Base-by-base conservation (phyloP, 805 yeast species). In the Yamadazyma laniorum region DNA sequence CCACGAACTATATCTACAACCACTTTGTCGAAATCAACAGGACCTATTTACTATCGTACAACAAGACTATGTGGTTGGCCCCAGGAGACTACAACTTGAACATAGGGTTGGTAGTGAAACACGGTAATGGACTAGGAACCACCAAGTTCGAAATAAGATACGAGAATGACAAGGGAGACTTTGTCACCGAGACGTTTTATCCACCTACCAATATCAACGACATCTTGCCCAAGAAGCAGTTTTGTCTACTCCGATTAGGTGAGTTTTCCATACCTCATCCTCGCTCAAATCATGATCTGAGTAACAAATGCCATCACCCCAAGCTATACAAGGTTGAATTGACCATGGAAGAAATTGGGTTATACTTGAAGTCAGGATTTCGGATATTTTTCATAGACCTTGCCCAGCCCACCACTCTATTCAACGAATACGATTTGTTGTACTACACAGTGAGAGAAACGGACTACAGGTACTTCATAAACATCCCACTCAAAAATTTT, bases 201-300 rank as follows among this genome's bases (percentile, higher is more conserved):
- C 81, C 84, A 1, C 80, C 85, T 0, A 63, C 75, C 0, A 73
- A 75, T 46, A 73, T 80, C 30, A 71, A 70, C 35, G 84, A 79
- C 9, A 62, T 80, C 17, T 57, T 78, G n/a, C 83, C 83, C 1
- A 69, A 66, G 36, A 62, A 69, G 18, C 70, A 69, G 42, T 67
- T 76, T 48, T 67, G 76, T 18, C 58, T 79, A 17, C 51, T 79
- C 25, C 70, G 75, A 44, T 48, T 79, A 18, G 84, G 82, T 0
- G 66, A 63, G 32, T 76, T 80, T 46, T 42, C 40, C 2, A 55
- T 75, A 1, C 63, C 66, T 13, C 32, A 35, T 18, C 23, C 40
- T 15, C 32, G 37, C 30, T 16, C 43, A 31, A 35, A 37, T 37
- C 25, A 36, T 17, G 18, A 37, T 22, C 6, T 15, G 27, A 28